A percentile compares a stretch with the other conserved stretches of the same genome.
Evolutionary conservation across 73 alveolate genomes (phyloP).

Genomic region (Tetrahymena malaccensis): DNA sequence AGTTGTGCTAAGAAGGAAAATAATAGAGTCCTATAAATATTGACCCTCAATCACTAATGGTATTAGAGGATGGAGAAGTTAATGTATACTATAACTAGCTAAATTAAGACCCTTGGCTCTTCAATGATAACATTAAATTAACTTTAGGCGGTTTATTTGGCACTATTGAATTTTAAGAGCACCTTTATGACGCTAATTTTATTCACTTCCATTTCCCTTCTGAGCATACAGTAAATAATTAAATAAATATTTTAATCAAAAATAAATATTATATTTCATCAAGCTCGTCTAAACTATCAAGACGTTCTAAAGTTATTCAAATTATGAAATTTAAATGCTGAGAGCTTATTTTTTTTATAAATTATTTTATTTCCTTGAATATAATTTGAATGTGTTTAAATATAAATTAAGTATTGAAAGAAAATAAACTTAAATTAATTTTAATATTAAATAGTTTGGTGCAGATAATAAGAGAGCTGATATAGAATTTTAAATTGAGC

Average conservation of each 20-base stretch:
- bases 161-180: background rate
- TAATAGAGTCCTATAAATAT: background rate
- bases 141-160: background rate
- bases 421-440: background rate
- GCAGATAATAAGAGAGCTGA: background rate
- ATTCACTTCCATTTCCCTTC: background rate
- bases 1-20: background rate
- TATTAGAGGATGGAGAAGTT: background rate
- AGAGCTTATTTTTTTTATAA: no score
- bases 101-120: background rate
- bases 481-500: background rate
- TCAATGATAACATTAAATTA: background rate
- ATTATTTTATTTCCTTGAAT: no score
- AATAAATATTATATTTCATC: no score
- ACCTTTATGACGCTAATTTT: background rate
- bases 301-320: no score
- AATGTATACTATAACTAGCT: background rate
- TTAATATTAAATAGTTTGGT: background rate
- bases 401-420: no score
- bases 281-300: no score
- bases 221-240: background rate
- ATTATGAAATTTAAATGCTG: no score
- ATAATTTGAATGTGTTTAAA: no score
- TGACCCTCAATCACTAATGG: background rate
- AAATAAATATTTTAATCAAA: background rate